Base-by-base conservation (phyloP, 2,329 filamentous ascomycete genomes). In the Penicillium capsulatum region DNA sequence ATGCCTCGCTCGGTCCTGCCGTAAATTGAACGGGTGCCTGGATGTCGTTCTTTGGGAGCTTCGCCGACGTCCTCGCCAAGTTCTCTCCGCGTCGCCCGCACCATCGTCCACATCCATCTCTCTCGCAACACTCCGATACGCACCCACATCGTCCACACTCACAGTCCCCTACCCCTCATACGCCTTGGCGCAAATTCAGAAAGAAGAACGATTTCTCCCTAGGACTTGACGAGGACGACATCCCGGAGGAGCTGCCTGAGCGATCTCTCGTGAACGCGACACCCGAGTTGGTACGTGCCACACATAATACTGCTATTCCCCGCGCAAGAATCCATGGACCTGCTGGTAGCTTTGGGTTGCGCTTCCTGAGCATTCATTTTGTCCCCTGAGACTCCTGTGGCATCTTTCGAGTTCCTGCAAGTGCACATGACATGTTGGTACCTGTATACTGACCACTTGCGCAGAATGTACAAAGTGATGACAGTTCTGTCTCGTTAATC, bases 401-500 rank as follows among this genome's bases (percentile, higher is more conserved):
- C n/a, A n/a, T n/a, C n/a, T n/a, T n/a, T n/a, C n/a, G n/a, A n/a
- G n/a, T n/a, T n/a, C n/a, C 9, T 22, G 19, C 19, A 22, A 9
- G 19, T 9, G 19, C 19, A 22, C 5, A 22, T 9, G 19, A 5
- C 5, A 22, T 22, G 9, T 24, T 31, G 8, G 3, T 15, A 11
- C 31, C 19, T 19, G 35, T 10, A 31, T 6, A 28, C 26, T 28
- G 26, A 28, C 13, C n/a, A 14, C 26, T 11, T 14, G 9, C 10
- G 6, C 31, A 54, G 51, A 36, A 16, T 15, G 27, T 16, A 34
- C 44, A 45, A 17, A 54, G 50, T 48, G 48, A 54, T 54, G 51
- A 33, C 46, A 45, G 45, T 34, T 35, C 37, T 32, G 28, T 36
- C 29, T 13, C 40, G 31, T 24, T 34, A 45, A 29, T n/a, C 28